Evolutionary conservation across 805 yeast genomes (phyloP).

Genomic region (Hanseniaspora taiwanica): DNA sequence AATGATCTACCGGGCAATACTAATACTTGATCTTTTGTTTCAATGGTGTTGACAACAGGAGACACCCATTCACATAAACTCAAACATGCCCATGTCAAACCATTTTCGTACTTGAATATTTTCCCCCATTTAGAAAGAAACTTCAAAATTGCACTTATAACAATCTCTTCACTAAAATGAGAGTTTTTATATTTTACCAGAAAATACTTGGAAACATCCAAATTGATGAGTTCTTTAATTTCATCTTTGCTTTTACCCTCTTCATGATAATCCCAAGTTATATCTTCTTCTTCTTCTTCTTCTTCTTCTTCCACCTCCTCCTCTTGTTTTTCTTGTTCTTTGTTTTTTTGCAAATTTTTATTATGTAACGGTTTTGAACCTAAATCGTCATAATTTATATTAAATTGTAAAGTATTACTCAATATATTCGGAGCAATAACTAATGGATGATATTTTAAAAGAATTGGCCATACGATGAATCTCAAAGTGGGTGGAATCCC

Average conservation of each 20-base stretch:
- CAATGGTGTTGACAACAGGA: conserved; percentile 17
- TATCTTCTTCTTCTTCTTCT: conserved; percentile 11
- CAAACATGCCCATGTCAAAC: conserved; percentile 78
- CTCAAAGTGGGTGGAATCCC: conserved; percentile 81
- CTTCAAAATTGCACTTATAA: conserved; percentile 24
- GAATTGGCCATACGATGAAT: conserved; percentile 70
- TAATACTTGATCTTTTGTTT: not conserved
- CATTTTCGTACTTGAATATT: conserved; percentile 63
- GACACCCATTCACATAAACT: conserved; percentile 86
- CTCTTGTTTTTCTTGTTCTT: not conserved
- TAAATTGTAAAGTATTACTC: conserved; percentile 32
- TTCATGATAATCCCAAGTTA: conserved; percentile 5
- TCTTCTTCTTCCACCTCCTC: not conserved
- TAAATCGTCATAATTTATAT: conserved; percentile 3
- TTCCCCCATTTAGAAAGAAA: conserved; percentile 72
- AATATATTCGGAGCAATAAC: conserved; percentile 62
- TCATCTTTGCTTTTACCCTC: conserved; percentile 12
- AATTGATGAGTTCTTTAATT: conserved; percentile 29
- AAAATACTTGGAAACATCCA: conserved; percentile 51
- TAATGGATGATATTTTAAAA: conserved; percentile 74
- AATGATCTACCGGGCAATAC: conserved; percentile 6
- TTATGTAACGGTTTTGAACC: not conserved
- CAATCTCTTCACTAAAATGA: conserved; percentile 3
- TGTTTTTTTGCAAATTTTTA: conserved; percentile 1
- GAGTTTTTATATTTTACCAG: conserved; percentile 23